Base-by-base conservation (phyloP, 768 basidiomycete species). In the Xerocomus brunneocitrinus region DNA sequence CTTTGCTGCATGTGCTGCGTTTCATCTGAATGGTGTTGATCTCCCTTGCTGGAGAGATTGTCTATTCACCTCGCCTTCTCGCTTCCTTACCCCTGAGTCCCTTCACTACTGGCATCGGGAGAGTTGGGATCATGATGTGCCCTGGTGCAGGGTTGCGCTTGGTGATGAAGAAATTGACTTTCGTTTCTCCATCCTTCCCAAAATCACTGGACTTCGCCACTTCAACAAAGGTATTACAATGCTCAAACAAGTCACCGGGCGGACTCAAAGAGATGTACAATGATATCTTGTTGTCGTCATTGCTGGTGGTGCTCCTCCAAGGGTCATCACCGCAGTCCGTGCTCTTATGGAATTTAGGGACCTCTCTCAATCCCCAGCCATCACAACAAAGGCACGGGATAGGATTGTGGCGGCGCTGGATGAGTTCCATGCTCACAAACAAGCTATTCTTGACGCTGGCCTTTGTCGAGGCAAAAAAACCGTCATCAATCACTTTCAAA, bases 241-340 rank as follows among this genome's bases (percentile, higher is more conserved):
- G 8, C 44, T 78, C 19, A 76, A 76, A 42, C 76, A 78, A 49
- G 71, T 74, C 0, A 71, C 74, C 5, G 72, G 76, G 1, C 32
- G 65, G 9, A 70, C 71, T n/a, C 70, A 76, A 47, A 49, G 70
- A 1, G 67, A 78, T 19, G 61, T 77, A 1, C 67, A 77, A 56
- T 51, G 58, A 7, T 70, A 67, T 49, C 50, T 78, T 3, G 42
- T 79, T 13, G 30, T 63, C 3, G 57, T 72, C 14, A 70, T 76
- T 40, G 69, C 71, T 27, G 70, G 67, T 25, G 67, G 63, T 41
- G 68, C 68, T 13, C 50, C 67, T 2, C 35, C 41, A 0, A 8
- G 52, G 1, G 69, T 77, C 47, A 50, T 78, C 7, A 57, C 53
- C 30, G 67, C 69, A 1, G 43, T 78, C 19, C 62, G 66, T 1